Conservation (phyloP, 2,329 filamentous ascomycete species). For the Talaromyces sp. region DNA sequence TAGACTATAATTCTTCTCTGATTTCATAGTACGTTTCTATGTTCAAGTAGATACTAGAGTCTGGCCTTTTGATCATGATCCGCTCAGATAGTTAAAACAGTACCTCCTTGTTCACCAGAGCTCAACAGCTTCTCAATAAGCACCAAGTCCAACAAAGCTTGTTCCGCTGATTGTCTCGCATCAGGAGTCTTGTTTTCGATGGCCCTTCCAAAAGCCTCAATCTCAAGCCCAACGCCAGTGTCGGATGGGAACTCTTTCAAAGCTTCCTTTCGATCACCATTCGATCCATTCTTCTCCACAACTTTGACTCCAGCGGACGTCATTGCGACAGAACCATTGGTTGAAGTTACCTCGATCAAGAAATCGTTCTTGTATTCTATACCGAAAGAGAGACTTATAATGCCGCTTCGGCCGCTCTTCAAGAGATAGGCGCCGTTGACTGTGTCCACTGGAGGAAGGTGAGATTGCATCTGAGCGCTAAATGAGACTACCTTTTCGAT, state of each 20-base stretch:
- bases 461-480: constrained; percentile 52
- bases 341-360: constrained; percentile 14
- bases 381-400: constrained; percentile 49
- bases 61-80: neutral
- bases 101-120: constrained; percentile 1
- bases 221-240: neutral
- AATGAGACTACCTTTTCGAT: constrained; percentile 54
- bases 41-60: neutral
- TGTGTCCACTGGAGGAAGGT: constrained; percentile 65
- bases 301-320: constrained; percentile 14
- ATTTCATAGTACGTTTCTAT: neutral
- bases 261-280: neutral
- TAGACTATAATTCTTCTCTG: too few relatives aligned
- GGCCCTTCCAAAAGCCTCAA: constrained; percentile 6
- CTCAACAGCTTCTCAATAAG: constrained; percentile 14
- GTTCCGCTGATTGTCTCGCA: constrained; percentile 19
- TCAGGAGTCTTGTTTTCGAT: constrained; percentile 18
- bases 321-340: constrained; percentile 11
- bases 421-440: constrained; percentile 59
- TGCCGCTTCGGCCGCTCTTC: constrained; percentile 54
- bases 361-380: constrained; percentile 9
- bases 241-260: neutral
- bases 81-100: neutral
- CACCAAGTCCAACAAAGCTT: constrained; percentile 22
- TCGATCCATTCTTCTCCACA: neutral